Conservation (phyloP, 495 filamentous ascomycete species). For the Pseudoneurospora amorphoporcata region DNA sequence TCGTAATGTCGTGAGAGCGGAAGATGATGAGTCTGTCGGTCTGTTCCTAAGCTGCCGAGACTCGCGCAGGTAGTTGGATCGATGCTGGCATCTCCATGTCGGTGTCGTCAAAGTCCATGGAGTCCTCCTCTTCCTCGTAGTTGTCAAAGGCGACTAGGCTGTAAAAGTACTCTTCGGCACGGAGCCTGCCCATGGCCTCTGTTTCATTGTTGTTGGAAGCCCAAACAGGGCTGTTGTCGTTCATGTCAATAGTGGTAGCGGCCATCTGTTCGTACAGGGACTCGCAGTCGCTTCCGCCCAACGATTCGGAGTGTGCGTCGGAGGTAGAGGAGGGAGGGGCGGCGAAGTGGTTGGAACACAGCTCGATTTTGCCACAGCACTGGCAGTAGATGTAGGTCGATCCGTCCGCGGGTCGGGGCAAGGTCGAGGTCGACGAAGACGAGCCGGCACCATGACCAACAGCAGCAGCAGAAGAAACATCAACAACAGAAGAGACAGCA, state of each 20-base stretch:
- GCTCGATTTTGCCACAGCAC: slow-evolving; percentile 9
- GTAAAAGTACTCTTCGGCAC: slow-evolving; percentile 6
- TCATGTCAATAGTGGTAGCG: neutral
- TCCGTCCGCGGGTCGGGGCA: neutral
- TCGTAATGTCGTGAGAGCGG: neutral
- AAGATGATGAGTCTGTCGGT: neutral
- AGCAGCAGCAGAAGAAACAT: slow-evolving; percentile 16
- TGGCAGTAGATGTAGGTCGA: slow-evolving; percentile 10
- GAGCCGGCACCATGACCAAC: slow-evolving; percentile 12
- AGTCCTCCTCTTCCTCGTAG: slow-evolving; percentile 4
- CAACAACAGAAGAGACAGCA: slow-evolving; percentile 29
- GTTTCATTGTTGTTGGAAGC: neutral
- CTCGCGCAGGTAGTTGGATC: neutral
- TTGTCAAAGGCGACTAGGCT: neutral
- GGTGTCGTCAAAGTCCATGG: neutral
- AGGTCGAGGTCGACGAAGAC: slow-evolving; percentile 11
- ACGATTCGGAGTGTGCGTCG: neutral
- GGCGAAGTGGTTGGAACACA: slow-evolving; percentile 6
- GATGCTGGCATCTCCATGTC: neutral
- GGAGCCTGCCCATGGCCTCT: neutral
- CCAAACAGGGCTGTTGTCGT: neutral
- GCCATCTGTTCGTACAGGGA: neutral
- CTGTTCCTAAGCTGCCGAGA: neutral
- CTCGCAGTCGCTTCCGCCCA: neutral
- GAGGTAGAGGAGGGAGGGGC: neutral